These are phyloP conservation scores for Exophiala viscosa DNA, from an alignment of 2,329 filamentous ascomycete species.

Conservation along the genomic window DNA sequence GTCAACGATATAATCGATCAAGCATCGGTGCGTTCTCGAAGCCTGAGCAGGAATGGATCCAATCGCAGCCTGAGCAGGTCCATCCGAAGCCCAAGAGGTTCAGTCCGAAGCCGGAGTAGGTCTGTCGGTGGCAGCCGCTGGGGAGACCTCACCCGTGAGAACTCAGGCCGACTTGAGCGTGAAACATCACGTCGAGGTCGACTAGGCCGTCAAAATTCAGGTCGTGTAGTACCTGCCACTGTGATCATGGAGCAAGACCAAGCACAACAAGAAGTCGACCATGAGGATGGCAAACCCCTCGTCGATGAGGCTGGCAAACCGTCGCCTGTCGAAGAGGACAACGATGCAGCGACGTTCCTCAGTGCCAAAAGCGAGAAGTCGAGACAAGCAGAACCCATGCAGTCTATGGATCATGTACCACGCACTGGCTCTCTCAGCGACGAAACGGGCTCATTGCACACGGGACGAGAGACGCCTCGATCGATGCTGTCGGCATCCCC, in stretches of 20 bases:
- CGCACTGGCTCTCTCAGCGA: too few species aligned
- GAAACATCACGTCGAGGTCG: too few species aligned
- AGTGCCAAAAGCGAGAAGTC: neutral
- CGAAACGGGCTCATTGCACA: too few species aligned
- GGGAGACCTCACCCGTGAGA: neutral
- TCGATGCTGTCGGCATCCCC: too few species aligned
- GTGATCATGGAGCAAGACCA: too few species aligned
- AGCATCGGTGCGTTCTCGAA: neutral
- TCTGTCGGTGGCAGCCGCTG: neutral
- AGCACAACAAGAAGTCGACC: neutral
- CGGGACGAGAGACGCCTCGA: too few species aligned
- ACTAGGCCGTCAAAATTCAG: too few species aligned
- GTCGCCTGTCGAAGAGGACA: neutral
- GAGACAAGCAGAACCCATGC: neutral
- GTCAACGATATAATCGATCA: neutral
- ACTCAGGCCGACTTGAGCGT: too few species aligned
- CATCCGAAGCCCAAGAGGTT: neutral
- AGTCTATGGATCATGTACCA: too few species aligned
- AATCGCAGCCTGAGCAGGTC: neutral
- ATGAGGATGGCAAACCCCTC: neutral
- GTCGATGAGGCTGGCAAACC: neutral
- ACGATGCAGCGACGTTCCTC: neutral
- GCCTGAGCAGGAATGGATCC: neutral
- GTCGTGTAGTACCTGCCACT: too few species aligned
- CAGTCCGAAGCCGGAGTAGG: neutral